These are phyloP conservation scores for Cicer yamashitae DNA, from an alignment of 306 rosid genomes.

Conservation along the genomic window DNA sequence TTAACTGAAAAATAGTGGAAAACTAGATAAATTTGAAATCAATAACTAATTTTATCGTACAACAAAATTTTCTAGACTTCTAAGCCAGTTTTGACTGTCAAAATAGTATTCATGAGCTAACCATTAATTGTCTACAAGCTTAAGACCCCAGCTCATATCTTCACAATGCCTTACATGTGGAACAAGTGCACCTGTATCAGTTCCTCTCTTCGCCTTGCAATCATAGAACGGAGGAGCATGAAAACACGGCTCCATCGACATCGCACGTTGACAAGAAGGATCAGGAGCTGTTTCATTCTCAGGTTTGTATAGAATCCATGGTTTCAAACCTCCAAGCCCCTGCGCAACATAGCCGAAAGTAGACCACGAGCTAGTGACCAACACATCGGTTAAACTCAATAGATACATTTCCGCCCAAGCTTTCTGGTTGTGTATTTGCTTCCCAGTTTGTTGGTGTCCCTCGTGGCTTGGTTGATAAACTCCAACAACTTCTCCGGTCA, in stretches of 20 bases:
- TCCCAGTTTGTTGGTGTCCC: slow-evolving; percentile 70
- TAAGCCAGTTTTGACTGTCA: slow-evolving; percentile 14
- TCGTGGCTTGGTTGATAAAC: slow-evolving; percentile 79
- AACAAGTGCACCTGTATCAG: slow-evolving; percentile 63
- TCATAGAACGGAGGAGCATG: slow-evolving; percentile 79
- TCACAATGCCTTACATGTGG: slow-evolving; percentile 80
- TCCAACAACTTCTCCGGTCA: slow-evolving; percentile 64
- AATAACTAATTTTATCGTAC: slow-evolving; percentile 31
- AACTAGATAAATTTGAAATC: background rate
- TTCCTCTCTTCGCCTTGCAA: slow-evolving; percentile 68
- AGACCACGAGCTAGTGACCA: slow-evolving; percentile 82
- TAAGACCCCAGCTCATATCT: slow-evolving; percentile 91
- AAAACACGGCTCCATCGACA: slow-evolving; percentile 82
- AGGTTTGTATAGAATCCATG: slow-evolving; percentile 73
- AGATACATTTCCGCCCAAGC: slow-evolving; percentile 81
- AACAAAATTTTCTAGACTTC: slow-evolving; percentile 34
- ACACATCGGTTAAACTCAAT: slow-evolving; percentile 61
- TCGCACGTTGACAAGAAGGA: slow-evolving; percentile 64
- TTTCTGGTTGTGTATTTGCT: slow-evolving; percentile 63
- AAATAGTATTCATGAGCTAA: slow-evolving; percentile 17
- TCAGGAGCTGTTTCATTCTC: slow-evolving; percentile 65
- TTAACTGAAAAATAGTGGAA: background rate
- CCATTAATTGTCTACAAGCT: slow-evolving; percentile 52
- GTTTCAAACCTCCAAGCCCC: slow-evolving; percentile 73
- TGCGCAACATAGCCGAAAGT: slow-evolving; percentile 85